Base-by-base conservation (phyloP, 441 rosid species). In the Capsella rubella region DNA sequence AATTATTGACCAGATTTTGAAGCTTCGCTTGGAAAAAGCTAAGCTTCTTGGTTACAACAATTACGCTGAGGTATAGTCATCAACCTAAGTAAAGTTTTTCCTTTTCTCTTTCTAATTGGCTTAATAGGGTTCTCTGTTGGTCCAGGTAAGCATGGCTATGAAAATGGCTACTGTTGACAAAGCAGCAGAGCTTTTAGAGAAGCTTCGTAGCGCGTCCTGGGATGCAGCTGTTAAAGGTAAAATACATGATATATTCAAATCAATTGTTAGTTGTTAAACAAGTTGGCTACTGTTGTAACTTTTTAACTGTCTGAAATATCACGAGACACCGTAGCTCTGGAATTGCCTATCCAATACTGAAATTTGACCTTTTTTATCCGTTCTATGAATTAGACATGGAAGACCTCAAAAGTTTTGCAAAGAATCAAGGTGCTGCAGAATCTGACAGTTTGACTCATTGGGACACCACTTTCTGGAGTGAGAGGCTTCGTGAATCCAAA, bases 401-500 rank as follows among this genome's bases (percentile, higher is more conserved):
- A 74, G 93, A 91, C 78, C 88, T 93, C 59, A 86, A 90, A 80
- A 74, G 7, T 66, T 93, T 87, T 55, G 81, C 97, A 73, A 88
- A 88, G 83, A 79, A 47, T 71, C 91, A 89, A 81, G 89, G 93
- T 64, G 93, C 95, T 49, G 42, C 13, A 51, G 98, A 90, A 87
- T 85, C 91, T 79, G 79, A 79, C 77, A 85, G 82, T 54, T 81
- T 93, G 84, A 86, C 40, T 60, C 91, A 94, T 57, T 94, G 98
- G 98, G 98, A 94, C 83, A 82, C 82, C 27, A 80, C 35, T 72
- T 94, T 88, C 86, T 94, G 98, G 98, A 88, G 95, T 63, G 98
- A 93, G 87, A 91, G 98, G 83, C 95, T 91, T 73, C 98, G 97
- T 56, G 98, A 93, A 71, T 85, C 93, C 45, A 93, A 87, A 89